Evolutionary conservation across 495 filamentous ascomycete genomes (phyloP).

Genomic region (Jackrogersella multiformis): DNA sequence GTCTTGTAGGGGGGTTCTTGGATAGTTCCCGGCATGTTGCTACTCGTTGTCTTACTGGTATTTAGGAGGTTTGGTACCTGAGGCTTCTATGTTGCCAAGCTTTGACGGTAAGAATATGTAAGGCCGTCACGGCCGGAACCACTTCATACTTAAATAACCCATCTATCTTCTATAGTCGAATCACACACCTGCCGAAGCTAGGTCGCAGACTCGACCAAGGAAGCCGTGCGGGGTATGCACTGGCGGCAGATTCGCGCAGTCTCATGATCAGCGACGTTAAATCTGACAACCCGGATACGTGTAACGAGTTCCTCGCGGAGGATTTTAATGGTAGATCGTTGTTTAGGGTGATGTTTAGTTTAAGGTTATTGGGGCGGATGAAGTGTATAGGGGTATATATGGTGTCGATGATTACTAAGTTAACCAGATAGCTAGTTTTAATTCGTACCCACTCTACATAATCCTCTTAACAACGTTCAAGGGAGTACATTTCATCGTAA

Average conservation of each 20-base stretch:
- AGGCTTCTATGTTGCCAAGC: neutral
- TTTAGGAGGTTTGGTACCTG: neutral
- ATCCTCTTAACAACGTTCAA: too few species aligned
- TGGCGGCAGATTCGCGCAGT: slow-evolving; percentile 32
- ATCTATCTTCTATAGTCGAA: slow-evolving; percentile 18
- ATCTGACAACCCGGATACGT: neutral
- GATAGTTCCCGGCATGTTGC: slow-evolving; percentile 42
- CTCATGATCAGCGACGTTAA: slow-evolving; percentile 32
- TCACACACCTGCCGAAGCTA: slow-evolving; percentile 41
- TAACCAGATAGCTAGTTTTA: too few species aligned
- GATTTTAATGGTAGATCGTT: slow-evolving; percentile 8
- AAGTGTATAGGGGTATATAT: too few species aligned
- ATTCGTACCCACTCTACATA: too few species aligned
- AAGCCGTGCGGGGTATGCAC: slow-evolving; percentile 36
- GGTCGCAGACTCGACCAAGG: slow-evolving; percentile 25
- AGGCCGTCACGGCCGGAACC: neutral
- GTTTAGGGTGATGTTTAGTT: neutral
- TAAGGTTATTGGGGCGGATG: too few species aligned
- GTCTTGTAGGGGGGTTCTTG: slow-evolving; percentile 47
- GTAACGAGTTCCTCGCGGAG: neutral
- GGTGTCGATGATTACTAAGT: too few species aligned
- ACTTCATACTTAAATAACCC: slow-evolving; percentile 18
- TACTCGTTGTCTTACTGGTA: neutral
- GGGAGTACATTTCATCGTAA: too few species aligned
- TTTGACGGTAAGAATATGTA: neutral